Conservation (phyloP, 202 grass and related monocot genomes). For the Elaeis oleifera region DNA sequence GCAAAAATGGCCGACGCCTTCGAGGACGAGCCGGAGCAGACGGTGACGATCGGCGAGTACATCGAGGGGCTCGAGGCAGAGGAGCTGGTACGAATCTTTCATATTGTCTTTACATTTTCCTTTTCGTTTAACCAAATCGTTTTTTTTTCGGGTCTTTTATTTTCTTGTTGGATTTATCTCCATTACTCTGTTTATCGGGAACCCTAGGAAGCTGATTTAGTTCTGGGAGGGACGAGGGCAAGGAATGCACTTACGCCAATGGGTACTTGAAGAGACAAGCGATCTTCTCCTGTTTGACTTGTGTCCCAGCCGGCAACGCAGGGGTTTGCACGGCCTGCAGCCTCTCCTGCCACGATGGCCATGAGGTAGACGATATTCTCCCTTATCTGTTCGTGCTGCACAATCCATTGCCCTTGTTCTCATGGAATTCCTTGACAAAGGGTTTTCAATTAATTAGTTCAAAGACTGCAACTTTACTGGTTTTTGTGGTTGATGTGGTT, state of each 20-base stretch:
- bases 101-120: background rate
- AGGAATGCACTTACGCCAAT: constrained; percentile 81
- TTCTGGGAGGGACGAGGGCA: constrained; percentile 88
- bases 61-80: constrained; percentile 77
- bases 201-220: constrained; percentile 84
- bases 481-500: no score
- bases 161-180: background rate
- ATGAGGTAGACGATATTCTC: constrained; percentile 48
- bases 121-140: background rate
- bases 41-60: constrained; percentile 65
- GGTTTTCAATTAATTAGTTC: no score
- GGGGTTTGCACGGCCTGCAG: constrained; percentile 93
- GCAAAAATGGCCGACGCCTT: constrained; percentile 44
- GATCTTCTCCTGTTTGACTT: constrained; percentile 94
- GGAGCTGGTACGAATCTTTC: constrained; percentile 44
- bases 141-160: background rate
- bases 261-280: constrained; percentile 96
- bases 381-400: background rate
- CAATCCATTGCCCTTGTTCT: background rate
- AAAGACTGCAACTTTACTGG: no score
- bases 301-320: constrained; percentile 52
- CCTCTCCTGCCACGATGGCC: constrained; percentile 88
- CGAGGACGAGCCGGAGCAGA: constrained; percentile 49
- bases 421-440: background rate
- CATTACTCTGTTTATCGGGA: background rate